Percentiles rank a stretch among this genome's conserved stretches.
Evolutionary conservation across 1,284 basidiomycete genomes (phyloP).

Genomic region (Peniophora sp.): DNA sequence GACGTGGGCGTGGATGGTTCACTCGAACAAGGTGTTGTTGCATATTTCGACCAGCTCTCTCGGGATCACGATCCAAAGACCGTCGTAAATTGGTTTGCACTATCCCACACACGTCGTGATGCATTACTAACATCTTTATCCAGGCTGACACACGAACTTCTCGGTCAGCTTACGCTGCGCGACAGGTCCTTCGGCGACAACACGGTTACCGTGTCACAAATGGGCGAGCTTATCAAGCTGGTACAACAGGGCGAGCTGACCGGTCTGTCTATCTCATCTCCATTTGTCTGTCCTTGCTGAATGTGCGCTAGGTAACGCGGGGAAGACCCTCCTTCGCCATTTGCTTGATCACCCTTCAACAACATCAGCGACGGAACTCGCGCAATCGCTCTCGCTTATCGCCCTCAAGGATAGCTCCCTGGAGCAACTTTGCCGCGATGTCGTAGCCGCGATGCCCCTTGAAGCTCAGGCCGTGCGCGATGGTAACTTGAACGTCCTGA

Average conservation of each 20-base stretch:
- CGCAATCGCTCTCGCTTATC: conserved; percentile 41
- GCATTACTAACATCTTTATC: background rate
- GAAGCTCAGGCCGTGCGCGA: conserved; percentile 64
- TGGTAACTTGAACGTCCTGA: conserved; percentile 79
- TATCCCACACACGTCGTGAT: background rate
- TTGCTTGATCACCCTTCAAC: conserved; percentile 44
- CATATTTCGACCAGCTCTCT: conserved; percentile 71
- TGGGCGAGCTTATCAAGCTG: conserved; percentile 76
- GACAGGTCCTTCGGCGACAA: conserved; percentile 57
- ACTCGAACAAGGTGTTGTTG: conserved; percentile 43
- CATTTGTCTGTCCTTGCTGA: conserved; percentile 5
- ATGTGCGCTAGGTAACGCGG: conserved; percentile 51
- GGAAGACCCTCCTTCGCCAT: conserved; percentile 59
- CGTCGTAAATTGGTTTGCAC: conserved; percentile 75
- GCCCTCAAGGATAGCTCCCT: conserved; percentile 30
- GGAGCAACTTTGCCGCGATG: conserved; percentile 48
- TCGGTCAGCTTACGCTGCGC: conserved; percentile 66
- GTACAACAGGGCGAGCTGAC: conserved; percentile 66
- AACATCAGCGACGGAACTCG: conserved; percentile 33
- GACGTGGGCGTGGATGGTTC: conserved; percentile 60
- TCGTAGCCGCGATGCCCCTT: conserved; percentile 60
- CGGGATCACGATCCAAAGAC: conserved; percentile 54
- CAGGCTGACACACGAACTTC: conserved; percentile 84
- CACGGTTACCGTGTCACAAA: conserved; percentile 48
- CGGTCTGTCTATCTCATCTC: conserved; percentile 29